Evolutionary conservation across 2,329 filamentous ascomycete genomes (phyloP), one percentile per base, ranked within the genome.

Genomic region (Xylaria hypoxylon): DNA sequence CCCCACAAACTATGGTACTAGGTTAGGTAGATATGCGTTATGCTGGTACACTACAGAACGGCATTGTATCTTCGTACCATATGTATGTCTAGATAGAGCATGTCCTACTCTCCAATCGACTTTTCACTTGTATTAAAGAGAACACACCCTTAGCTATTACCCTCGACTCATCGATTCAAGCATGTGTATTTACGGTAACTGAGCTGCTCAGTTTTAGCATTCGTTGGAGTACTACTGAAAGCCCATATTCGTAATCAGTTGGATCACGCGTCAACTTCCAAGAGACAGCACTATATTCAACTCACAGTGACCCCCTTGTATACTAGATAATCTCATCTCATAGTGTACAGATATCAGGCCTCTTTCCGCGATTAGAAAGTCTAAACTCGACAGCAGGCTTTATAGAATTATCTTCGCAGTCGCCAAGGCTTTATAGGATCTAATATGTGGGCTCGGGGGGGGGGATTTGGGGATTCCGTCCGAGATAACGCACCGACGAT

Each of bases 401-500:
- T 24, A n/a, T 17, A 26, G 19, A 35, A 50, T 28, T 28, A 48
- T 50, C 35, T 51, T 38, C 53, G 31, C 26, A 48, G 47, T 44
- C 35, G 33, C 44, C 33, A 51, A 17, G 35, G 8, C 26, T 35
- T 50, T 35, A 26, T 13, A 35, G 3, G 42, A 26, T 26, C n/a
- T 40, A 40, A 35, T 22, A 24, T 35, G 50, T 35, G 31, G 44
- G 10, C 51, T 56, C 51, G 24, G 28, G 31, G 24, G n/a, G 22
- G 45, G 33, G 17, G 31, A 38, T 19, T 44, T 42, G 7, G 33
- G 35, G 26, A 50, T n/a, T 40, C 38, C 28, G 45, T 31, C 42
- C n/a, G 31, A 55, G 56, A 55, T 59, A 60, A 53, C 33, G 48
- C 50, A 22, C 45, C 33, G 45, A 50, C 44, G 33, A 50, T 50